Conservation (phyloP, 208 protist genomes). For the Leishmania amazonensis region DNA sequence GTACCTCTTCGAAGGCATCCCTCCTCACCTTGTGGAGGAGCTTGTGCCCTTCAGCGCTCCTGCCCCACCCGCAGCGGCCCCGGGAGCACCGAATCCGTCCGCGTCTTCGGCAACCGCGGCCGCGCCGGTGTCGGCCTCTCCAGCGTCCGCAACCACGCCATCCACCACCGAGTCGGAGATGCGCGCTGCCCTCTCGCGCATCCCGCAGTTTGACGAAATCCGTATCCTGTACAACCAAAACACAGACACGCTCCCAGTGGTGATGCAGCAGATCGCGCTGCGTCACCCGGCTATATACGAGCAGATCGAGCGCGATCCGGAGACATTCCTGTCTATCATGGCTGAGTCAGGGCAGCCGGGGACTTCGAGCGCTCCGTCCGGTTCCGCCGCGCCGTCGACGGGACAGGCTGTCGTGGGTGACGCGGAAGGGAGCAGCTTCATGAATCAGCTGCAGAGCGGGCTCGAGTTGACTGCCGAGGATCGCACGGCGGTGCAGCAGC, state of each 20-base stretch:
- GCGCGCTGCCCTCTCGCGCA: slow-evolving; percentile 48
- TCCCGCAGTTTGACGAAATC: slow-evolving; percentile 82
- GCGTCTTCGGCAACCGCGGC: slow-evolving; percentile 6
- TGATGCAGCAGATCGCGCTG: slow-evolving; percentile 70
- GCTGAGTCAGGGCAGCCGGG: slow-evolving; percentile 29
- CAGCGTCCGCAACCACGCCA: not conserved
- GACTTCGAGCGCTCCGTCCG: not conserved
- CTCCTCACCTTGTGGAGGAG: slow-evolving; percentile 44
- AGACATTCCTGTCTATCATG: slow-evolving; percentile 80
- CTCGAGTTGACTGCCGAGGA: slow-evolving; percentile 57
- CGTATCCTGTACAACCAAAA: slow-evolving; percentile 63
- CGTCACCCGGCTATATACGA: slow-evolving; percentile 72
- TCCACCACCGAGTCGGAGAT: slow-evolving; percentile 30
- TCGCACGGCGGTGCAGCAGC: slow-evolving; percentile 47
- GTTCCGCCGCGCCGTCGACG: slow-evolving; percentile 5
- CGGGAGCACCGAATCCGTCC: slow-evolving; percentile 8
- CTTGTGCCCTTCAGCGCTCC: slow-evolving; percentile 10
- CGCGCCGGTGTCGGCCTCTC: not conserved
- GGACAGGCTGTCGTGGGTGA: not conserved
- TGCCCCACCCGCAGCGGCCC: slow-evolving; percentile 2
- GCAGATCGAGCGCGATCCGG: slow-evolving; percentile 63
- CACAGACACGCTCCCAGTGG: slow-evolving; percentile 49
- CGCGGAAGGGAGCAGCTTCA: slow-evolving; percentile 12
- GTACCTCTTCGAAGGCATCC: slow-evolving; percentile 87
- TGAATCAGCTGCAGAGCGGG: slow-evolving; percentile 28